Percentiles rank a stretch among this genome's conserved stretches.
Evolutionary conservation across 371 early-diverging fungal species (phyloP).

Genomic region (Mortierella sp.): DNA sequence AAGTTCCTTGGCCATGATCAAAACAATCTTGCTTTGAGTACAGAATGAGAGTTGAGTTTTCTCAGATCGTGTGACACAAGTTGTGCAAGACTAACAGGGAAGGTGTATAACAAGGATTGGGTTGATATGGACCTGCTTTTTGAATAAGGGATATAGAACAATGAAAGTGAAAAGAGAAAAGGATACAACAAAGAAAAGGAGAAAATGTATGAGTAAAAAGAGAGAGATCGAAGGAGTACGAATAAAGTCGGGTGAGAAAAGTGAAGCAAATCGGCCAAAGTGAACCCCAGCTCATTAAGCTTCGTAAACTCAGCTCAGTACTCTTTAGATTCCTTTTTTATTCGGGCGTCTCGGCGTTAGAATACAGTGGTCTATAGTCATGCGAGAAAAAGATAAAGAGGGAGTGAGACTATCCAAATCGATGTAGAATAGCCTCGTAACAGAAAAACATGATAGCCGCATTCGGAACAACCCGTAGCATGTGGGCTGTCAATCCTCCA

Average conservation of each 20-base stretch:
- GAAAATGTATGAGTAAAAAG: neutral
- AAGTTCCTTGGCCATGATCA: conserved; percentile 1
- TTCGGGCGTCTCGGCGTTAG: neutral
- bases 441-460: conserved; percentile 96
- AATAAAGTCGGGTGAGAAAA: neutral
- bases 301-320: neutral
- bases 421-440: conserved; percentile 87
- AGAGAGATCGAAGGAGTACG: neutral
- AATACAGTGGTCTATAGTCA: neutral
- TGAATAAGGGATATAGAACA: neutral
- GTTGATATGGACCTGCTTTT: neutral
- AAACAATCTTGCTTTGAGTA: neutral
- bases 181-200: neutral
- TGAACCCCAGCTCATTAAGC: neutral
- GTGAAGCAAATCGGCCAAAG: neutral
- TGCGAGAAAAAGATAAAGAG: neutral
- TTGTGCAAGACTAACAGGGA: too few species aligned
- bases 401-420: conserved; percentile 19
- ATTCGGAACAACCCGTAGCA: conserved; percentile 96
- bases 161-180: neutral
- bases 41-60: neutral
- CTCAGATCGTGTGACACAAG: neutral
- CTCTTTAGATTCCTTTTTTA: neutral
- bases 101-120: neutral
- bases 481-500: conserved; percentile 94